Evolutionary conservation across 352 stramenopile genomes (phyloP).

Genomic region (Thalassiosira gravida): DNA sequence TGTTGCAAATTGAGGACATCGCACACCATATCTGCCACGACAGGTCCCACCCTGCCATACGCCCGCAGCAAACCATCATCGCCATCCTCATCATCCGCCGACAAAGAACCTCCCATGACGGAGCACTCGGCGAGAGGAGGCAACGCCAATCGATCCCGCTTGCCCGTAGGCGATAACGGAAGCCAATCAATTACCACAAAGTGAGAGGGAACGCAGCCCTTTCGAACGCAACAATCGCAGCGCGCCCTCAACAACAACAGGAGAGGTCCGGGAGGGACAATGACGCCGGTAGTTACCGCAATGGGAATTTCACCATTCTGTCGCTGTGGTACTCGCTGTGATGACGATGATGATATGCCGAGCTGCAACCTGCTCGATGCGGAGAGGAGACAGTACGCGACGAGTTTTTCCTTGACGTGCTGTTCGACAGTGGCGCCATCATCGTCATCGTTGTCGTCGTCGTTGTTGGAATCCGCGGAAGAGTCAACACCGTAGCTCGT

Average conservation of each 20-base stretch:
- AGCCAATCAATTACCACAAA: constrained; percentile 72
- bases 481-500: no score
- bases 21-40: constrained; percentile 65
- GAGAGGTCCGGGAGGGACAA: constrained; percentile 63
- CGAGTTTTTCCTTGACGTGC: constrained; percentile 40
- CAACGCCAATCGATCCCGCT: constrained; percentile 61
- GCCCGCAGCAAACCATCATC: constrained; percentile 40
- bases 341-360: constrained; percentile 14
- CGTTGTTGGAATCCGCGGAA: constrained; percentile 17
- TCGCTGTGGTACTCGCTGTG: no score
- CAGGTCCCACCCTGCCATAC: constrained; percentile 49
- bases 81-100: constrained; percentile 2
- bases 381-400: constrained; percentile 70
- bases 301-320: no score
- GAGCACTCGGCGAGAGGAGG: constrained; percentile 54
- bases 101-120: constrained; percentile 35
- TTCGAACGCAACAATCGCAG: constrained; percentile 55
- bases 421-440: constrained; percentile 6
- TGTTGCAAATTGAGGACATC: constrained; percentile 77
- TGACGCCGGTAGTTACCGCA: constrained; percentile 45
- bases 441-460: no score
- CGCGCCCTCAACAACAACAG: constrained; percentile 56
- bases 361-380: constrained; percentile 33
- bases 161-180: constrained; percentile 76
- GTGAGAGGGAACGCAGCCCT: constrained; percentile 65